Conservation (phyloP, 192 early-diverging fungal species). For the Spizellomyces sp. region DNA sequence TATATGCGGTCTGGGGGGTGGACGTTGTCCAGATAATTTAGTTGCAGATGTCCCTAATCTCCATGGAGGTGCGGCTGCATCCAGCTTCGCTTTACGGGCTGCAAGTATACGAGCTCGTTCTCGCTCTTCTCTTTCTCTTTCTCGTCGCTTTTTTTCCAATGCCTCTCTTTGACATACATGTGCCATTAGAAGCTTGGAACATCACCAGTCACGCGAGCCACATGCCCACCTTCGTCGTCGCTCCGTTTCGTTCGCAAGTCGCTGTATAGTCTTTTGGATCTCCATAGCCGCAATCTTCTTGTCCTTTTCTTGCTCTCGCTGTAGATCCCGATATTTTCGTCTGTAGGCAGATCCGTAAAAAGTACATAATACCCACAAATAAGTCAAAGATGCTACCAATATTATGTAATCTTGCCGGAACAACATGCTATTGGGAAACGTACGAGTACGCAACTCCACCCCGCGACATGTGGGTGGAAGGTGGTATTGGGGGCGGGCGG, state of each 20-base stretch:
- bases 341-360: background rate
- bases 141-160: background rate
- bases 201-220: background rate
- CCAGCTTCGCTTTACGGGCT: background rate
- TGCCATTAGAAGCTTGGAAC: background rate
- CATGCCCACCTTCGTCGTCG: constrained; percentile 4
- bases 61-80: constrained; percentile 3
- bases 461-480: too few relatives aligned
- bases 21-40: background rate
- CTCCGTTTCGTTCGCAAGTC: constrained; percentile 15
- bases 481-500: too few relatives aligned
- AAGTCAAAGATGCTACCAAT: too few relatives aligned
- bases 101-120: constrained; percentile 11
- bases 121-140: background rate
- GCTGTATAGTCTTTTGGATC: constrained; percentile 1
- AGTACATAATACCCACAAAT: too few relatives aligned
- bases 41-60: constrained; percentile 1
- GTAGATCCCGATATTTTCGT: background rate
- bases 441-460: too few relatives aligned
- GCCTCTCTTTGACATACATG: background rate
- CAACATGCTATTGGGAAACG: too few relatives aligned
- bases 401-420: too few relatives aligned
- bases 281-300: background rate
- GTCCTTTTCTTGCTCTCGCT: background rate
- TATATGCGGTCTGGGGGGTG: too few relatives aligned